Percentiles rank a stretch among this genome's conserved stretches.
Conservation (phyloP, 805 yeast species). For the Pichia nakasei region DNA sequence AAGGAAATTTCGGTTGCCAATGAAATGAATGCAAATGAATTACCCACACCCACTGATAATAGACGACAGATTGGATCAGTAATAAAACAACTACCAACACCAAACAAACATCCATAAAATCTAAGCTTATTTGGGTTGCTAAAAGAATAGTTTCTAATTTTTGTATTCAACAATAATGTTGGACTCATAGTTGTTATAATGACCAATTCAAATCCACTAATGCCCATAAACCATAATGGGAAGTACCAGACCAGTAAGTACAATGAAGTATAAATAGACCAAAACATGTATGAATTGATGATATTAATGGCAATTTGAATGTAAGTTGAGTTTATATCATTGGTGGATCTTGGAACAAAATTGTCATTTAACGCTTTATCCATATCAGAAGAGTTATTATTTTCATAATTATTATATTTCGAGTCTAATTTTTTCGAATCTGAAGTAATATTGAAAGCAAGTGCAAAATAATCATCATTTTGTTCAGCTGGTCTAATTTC, state of each 20-base stretch:
- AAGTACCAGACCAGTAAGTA: conserved; percentile 91
- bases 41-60: conserved; percentile 55
- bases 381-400: not conserved
- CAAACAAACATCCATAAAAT: conserved; percentile 46
- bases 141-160: conserved; percentile 29
- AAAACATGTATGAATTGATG: conserved; percentile 67
- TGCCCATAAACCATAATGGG: conserved; percentile 97
- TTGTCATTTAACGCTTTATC: not conserved
- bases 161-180: conserved; percentile 20
- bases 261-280: conserved; percentile 77
- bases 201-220: conserved; percentile 85
- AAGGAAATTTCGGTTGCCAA: conserved; percentile 45
- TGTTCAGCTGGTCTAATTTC: conserved; percentile 23
- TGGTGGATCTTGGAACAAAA: conserved; percentile 15
- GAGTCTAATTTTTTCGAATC: not conserved
- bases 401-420: not conserved
- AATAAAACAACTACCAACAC: conserved; percentile 68
- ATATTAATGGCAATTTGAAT: conserved; percentile 36
- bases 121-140: conserved; percentile 47
- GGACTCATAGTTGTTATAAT: conserved; percentile 54
- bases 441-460: conserved; percentile 16
- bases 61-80: conserved; percentile 65
- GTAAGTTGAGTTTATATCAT: conserved; percentile 18
- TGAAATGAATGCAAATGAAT: conserved; percentile 51
- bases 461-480: conserved; percentile 18